Conservation (phyloP, 2,329 filamentous ascomycete genomes). For the Apiospora hydei region DNA sequence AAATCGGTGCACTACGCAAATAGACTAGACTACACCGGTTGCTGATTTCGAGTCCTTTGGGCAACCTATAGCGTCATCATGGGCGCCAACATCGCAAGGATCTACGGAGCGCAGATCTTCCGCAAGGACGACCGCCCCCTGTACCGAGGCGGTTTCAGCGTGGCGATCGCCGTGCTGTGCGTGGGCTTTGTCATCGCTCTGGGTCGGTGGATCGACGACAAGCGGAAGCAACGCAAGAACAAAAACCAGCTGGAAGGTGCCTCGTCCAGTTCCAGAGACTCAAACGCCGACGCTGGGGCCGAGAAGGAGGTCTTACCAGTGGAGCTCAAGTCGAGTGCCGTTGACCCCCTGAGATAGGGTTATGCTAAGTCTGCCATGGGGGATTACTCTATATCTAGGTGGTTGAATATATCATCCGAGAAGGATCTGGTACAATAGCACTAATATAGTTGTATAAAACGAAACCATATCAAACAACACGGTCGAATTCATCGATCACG, state of each 20-base stretch:
- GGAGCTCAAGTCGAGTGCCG: background rate
- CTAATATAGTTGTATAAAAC: too few species aligned
- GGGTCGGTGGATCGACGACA: background rate
- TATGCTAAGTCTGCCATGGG: background rate
- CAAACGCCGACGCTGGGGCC: background rate
- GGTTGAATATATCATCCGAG: too few species aligned
- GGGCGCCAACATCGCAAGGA: constrained; percentile 8
- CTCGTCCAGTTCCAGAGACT: background rate
- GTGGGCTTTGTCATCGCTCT: background rate
- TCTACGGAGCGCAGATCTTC: constrained; percentile 5
- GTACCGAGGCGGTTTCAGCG: constrained; percentile 15
- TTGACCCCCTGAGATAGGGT: background rate
- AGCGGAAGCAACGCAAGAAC: background rate
- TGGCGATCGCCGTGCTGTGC: background rate
- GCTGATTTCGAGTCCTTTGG: background rate
- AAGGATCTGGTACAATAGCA: too few species aligned
- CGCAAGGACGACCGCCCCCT: constrained; percentile 7
- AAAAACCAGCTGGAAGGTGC: background rate
- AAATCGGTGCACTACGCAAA: too few species aligned
- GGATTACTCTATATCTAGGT: background rate
- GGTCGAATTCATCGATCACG: constrained; percentile 58
- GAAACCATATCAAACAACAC: background rate
- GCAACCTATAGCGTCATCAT: background rate
- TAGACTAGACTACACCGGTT: too few species aligned
- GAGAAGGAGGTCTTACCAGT: background rate